A percentile compares a stretch with the other conserved stretches of the same genome.
phyloP scores from a whole-genome alignment of 2,329 filamentous ascomycete species.

The Catunica adiposa region DNA sequence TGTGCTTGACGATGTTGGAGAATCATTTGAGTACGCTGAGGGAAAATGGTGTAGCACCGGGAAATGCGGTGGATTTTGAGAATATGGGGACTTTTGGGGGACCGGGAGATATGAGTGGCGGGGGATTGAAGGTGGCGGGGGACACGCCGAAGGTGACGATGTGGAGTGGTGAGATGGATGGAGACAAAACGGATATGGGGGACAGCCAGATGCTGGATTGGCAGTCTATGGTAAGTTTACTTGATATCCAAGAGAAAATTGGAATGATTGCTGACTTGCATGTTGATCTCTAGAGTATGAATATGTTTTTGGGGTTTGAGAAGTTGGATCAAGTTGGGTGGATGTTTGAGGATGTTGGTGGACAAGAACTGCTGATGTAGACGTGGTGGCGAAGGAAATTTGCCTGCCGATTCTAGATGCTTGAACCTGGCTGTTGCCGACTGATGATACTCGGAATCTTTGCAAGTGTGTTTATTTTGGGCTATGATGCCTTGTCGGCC shows the following conservation, averaged over 20 bases:
- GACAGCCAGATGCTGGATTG: constrained; percentile 9
- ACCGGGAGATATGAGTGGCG: background rate
- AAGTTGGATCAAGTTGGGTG: constrained; percentile 3
- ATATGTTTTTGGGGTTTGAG: constrained; percentile 1
- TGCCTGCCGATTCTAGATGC: too few relatives aligned
- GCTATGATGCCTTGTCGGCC: background rate
- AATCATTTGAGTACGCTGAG: constrained; percentile 8
- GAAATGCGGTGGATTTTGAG: background rate
- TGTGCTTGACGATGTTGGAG: constrained; percentile 23
- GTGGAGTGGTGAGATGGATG: background rate
- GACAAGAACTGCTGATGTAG: constrained; percentile 2
- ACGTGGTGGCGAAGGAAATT: background rate
- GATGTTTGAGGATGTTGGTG: constrained; percentile 7
- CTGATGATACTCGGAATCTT: too few relatives aligned
- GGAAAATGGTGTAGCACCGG: background rate
- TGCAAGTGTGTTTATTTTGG: background rate
- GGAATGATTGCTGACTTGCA: background rate
- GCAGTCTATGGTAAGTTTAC: constrained; percentile 10
- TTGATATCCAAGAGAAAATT: too few relatives aligned
- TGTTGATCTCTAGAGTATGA: background rate
- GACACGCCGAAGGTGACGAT: background rate
- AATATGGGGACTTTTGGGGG: background rate
- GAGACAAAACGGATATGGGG: background rate
- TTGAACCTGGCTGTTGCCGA: too few relatives aligned
- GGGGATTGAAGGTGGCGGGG: background rate